Conservation (phyloP, 192 early-diverging fungal genomes). For the Coemansia asiatica region DNA sequence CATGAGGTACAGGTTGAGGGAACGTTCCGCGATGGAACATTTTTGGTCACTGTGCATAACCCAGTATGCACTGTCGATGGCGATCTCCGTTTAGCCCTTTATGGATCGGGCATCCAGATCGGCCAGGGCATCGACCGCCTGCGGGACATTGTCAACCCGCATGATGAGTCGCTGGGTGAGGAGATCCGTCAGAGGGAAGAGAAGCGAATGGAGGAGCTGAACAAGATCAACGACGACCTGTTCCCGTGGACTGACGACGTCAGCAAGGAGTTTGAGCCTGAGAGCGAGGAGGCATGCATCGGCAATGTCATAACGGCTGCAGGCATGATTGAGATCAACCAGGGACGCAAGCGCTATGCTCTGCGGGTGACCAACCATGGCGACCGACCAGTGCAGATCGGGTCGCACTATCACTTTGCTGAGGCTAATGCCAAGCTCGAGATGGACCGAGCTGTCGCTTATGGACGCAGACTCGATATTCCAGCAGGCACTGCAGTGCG, state of each 20-base stretch:
- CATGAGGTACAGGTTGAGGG: slow-evolving; percentile 89
- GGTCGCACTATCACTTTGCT: slow-evolving; percentile 96
- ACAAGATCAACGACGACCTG: slow-evolving; percentile 39
- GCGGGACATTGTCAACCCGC: slow-evolving; percentile 13
- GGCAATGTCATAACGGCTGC: slow-evolving; percentile 70
- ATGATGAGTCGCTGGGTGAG: slow-evolving; percentile 9
- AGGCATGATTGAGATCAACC: slow-evolving; percentile 75
- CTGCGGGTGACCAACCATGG: slow-evolving; percentile 89
- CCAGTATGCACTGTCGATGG: slow-evolving; percentile 85
- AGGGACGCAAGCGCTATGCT: slow-evolving; percentile 65
- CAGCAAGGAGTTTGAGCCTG: slow-evolving; percentile 33
- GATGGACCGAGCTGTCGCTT: slow-evolving; percentile 83
- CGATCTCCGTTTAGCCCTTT: slow-evolving; percentile 78
- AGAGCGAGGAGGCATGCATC: slow-evolving; percentile 51
- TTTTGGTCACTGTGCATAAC: slow-evolving; percentile 90
- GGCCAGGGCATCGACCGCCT: slow-evolving; percentile 54
- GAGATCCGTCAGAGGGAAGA: slow-evolving; percentile 8
- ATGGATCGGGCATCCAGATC: slow-evolving; percentile 83
- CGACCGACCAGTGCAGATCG: slow-evolving; percentile 92
- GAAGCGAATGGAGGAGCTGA: neutral
- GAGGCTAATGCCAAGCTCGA: slow-evolving; percentile 78
- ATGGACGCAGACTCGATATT: slow-evolving; percentile 88
- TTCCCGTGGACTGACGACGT: slow-evolving; percentile 53
- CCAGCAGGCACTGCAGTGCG: slow-evolving; percentile 92
- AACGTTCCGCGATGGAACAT: slow-evolving; percentile 91